Evolutionary conservation across 2,329 filamentous ascomycete genomes (phyloP), one percentile per base, ranked within the genome.

Genomic region (Cyphellophora attinorum): DNA sequence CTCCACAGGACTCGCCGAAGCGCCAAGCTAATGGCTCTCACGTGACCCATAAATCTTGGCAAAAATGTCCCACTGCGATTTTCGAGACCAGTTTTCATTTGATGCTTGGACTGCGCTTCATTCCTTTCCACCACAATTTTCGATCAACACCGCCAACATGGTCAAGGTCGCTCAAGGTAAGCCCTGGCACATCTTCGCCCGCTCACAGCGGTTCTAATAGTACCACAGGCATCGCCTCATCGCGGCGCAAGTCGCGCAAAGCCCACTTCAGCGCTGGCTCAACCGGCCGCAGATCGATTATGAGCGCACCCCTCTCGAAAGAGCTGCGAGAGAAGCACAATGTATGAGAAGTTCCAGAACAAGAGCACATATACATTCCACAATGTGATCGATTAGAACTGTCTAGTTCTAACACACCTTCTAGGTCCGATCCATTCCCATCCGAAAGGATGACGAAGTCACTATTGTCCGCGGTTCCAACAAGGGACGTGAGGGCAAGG

Each of bases 271-370:
- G 76, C 65, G 91, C 91, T 53, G 86, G 88, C 55, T 95, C 88
- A 65, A 86, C 82, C 73, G 76, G 85, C 63, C 88, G 91, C 69
- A 85, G 91, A 64, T 76, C 81, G 58, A 94, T 94, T 74, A 95
- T 98, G 88, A 89, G 82, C 73, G 88, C 91, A 54, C 83, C 85
- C 57, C 77, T 95, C 54, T 83, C 76, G 74, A 93, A 94, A 77
- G 91, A 98, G 74, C 79, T 98, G 64, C 81, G 86, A 63, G 88
- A 94, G 72, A 91, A 98, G 80, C 84, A 98, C 83, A 93, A 93
- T 69, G 91, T 95, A 76, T 53, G 82, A 63, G n/a, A 25, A 25
- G n/a, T 8, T 8, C 21, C 6, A 33, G 18, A 6, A 25, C 21
- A 25, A 25, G 21, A 8, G 21, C 15, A 27, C 31, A 19, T 13